Evolutionary conservation across 805 yeast species (phyloP).

Genomic region (Debaryomyces maramus): DNA sequence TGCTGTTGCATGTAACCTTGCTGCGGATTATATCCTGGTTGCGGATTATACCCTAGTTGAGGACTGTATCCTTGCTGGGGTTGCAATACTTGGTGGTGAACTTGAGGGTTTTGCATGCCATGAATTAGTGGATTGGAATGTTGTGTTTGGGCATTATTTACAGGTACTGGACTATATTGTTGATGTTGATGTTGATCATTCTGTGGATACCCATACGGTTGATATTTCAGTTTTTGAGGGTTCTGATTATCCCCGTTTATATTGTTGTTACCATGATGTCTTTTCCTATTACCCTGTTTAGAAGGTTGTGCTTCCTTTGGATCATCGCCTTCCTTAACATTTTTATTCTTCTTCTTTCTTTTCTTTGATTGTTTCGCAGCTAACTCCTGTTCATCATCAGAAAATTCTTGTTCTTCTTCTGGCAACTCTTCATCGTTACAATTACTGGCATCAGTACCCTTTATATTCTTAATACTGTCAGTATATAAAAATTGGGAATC

Average conservation of each 20-base stretch:
- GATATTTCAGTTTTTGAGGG: conserved; percentile 14
- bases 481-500: conserved; percentile 80
- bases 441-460: conserved; percentile 94
- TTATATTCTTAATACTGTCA: conserved; percentile 61
- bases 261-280: conserved; percentile 11
- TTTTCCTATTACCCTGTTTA: conserved; percentile 12
- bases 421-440: conserved; percentile 93
- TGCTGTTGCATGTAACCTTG: not conserved
- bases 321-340: conserved; percentile 20
- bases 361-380: conserved; percentile 65
- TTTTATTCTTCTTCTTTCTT: conserved; percentile 52
- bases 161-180: conserved; percentile 4
- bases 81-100: conserved; percentile 12
- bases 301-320: conserved; percentile 5
- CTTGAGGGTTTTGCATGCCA: conserved; percentile 4
- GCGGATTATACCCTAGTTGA: not conserved
- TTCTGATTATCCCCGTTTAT: conserved; percentile 12
- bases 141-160: conserved; percentile 4
- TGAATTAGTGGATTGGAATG: conserved; percentile 2
- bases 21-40: not conserved
- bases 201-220: conserved; percentile 22
- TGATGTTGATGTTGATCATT: conserved; percentile 12
- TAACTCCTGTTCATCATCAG: conserved; percentile 90
- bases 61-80: conserved; percentile 12
- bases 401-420: conserved; percentile 89